Evolutionary conservation across 1,284 basidiomycete genomes (phyloP).

Genomic region (Kalmanozyma brasiliensis): DNA sequence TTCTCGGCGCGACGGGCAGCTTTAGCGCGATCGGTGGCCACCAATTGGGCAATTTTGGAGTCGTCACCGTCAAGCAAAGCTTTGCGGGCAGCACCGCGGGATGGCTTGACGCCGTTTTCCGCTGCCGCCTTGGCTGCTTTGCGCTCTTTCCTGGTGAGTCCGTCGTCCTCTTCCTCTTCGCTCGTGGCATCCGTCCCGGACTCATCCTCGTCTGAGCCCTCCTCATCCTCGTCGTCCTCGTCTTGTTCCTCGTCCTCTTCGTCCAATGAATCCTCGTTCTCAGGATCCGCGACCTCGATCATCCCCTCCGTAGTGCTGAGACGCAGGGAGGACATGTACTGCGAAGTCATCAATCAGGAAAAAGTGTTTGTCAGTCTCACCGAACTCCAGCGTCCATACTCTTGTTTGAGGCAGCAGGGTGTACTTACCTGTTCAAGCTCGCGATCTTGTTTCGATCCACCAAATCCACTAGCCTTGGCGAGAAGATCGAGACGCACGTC

Average conservation of each 20-base stretch:
- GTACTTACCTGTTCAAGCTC: conserved; percentile 52
- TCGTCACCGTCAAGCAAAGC: conserved; percentile 30
- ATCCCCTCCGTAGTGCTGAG: conserved; percentile 43
- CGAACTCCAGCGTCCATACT: no score
- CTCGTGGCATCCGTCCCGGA: conserved; percentile 68
- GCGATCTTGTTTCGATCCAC: conserved; percentile 49
- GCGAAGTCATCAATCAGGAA: background rate
- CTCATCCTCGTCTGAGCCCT: conserved; percentile 78
- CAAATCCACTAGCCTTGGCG: conserved; percentile 61
- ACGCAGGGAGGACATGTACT: conserved; percentile 51
- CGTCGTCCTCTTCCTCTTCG: conserved; percentile 72
- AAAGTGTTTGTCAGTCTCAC: background rate
- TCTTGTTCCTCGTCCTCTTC: conserved; percentile 19
- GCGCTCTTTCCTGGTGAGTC: conserved; percentile 70
- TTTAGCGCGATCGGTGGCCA: conserved; percentile 52
- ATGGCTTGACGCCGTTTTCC: conserved; percentile 70
- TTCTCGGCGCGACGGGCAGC: conserved; percentile 43
- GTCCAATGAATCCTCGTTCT: conserved; percentile 8
- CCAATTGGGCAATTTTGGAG: conserved; percentile 47
- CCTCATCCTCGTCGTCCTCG: conserved; percentile 12
- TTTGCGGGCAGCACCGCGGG: conserved; percentile 39
- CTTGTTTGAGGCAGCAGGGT: background rate
- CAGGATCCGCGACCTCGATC: conserved; percentile 36
- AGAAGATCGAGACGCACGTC: conserved; percentile 55
- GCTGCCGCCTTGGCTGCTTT: conserved; percentile 73